phyloP scores from a whole-genome alignment of 176 grass and related monocot genomes.

The Urochloa ruziziensis region DNA sequence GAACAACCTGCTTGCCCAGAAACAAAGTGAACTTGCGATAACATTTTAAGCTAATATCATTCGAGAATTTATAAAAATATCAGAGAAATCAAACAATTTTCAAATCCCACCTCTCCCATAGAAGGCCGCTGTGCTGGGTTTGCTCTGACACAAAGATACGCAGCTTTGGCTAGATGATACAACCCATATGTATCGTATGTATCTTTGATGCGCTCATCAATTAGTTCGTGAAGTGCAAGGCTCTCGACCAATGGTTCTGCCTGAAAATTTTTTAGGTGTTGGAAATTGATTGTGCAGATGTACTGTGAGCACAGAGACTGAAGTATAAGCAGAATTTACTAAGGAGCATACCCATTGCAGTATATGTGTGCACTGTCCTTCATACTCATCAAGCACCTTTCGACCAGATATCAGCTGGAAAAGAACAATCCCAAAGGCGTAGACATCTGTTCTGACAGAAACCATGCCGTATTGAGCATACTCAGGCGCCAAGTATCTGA shows the following conservation, averaged over 20 bases:
- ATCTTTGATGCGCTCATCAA: slow-evolving; percentile 57
- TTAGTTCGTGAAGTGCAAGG: slow-evolving; percentile 62
- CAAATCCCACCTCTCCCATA: slow-evolving; percentile 58
- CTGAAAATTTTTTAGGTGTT: slow-evolving; percentile 28
- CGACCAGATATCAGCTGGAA: slow-evolving; percentile 82
- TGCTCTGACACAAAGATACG: slow-evolving; percentile 64
- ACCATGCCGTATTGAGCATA: slow-evolving; percentile 69
- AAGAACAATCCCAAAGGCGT: slow-evolving; percentile 74
- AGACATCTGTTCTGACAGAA: slow-evolving; percentile 73
- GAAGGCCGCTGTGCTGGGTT: slow-evolving; percentile 69
- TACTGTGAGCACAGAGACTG: neutral
- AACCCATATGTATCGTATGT: slow-evolving; percentile 56
- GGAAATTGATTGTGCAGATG: neutral
- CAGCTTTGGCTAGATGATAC: slow-evolving; percentile 58
- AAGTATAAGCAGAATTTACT: slow-evolving; percentile 2
- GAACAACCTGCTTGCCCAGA: slow-evolving; percentile 43
- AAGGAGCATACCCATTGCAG: slow-evolving; percentile 57
- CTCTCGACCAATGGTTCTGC: slow-evolving; percentile 63
- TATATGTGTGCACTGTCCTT: slow-evolving; percentile 49
- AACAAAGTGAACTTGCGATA: neutral
- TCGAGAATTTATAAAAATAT: neutral
- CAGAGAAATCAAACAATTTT: neutral
- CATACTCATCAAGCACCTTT: slow-evolving; percentile 45
- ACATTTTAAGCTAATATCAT: neutral
- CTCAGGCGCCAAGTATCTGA: slow-evolving; percentile 64